Base-by-base conservation (phyloP, 495 filamentous ascomycete genomes). In the Penicillium canescens region DNA sequence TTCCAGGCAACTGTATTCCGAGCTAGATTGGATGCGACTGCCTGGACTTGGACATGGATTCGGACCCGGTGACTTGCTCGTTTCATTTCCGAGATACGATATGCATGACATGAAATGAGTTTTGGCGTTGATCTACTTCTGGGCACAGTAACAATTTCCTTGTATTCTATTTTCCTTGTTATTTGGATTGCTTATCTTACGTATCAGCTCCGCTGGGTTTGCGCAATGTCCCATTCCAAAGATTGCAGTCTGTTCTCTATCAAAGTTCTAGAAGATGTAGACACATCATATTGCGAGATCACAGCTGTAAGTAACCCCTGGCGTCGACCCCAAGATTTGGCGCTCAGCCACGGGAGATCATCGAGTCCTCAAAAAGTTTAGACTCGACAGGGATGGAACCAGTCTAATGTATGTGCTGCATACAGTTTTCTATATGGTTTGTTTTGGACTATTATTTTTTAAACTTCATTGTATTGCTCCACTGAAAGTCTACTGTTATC, bases 51-150 rank as follows among this genome's bases (percentile, higher is more conserved):
- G 24, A 5, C 4, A 7, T 26, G 24, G 28, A 2, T 6, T 31
- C 28, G 9, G 28, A 31, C 28, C 28, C 7, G 28, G 21, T 13
- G 20, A 5, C 23, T 18, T 39, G 50, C 14, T 39, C 16, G 33
- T 42, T 31, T 42, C 12, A 34, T 38, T 34, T 24, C 31, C 31
- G 33, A 50, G 28, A 53, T 42, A 14, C 42, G 60, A 59, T 56
- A 56, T 60, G 54, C 53, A 63, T 63, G 57, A 60, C 33, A 51
- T 43, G 43, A 60, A 48, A 53, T 50, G 58, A 54, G 40, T 16
- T 56, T 44, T 5, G 59, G 60, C 62, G 60, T 63, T 60, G 23
- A 57, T 60, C 51, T 60, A 38, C 50, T 59, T 52, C 33, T 21
- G 50, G 46, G 14, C n/a, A 41, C 31, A 34, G 23, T 26, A 46